Conservation (phyloP, 108 stramenopile species). For the Cyclotella distinguenda region DNA sequence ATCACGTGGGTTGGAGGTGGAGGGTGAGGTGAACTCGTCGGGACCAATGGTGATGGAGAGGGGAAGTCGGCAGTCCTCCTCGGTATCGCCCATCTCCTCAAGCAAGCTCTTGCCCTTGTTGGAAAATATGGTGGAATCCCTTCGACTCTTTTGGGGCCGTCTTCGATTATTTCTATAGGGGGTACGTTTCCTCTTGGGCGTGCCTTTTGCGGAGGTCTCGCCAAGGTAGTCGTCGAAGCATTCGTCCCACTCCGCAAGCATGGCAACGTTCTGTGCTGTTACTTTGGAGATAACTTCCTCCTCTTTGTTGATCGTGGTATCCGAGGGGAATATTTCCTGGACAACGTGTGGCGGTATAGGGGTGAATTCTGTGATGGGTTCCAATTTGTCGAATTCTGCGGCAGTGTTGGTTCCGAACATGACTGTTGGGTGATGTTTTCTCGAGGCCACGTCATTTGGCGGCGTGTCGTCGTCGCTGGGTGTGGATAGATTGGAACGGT, state of each 20-base stretch:
- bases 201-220: slow-evolving; percentile 4
- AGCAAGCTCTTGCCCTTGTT: slow-evolving; percentile 26
- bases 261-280: slow-evolving; percentile 38
- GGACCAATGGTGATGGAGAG: slow-evolving; percentile 38
- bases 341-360: slow-evolving; percentile 32
- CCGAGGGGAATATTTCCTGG: slow-evolving; percentile 29
- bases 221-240: slow-evolving; percentile 31
- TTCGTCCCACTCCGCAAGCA: slow-evolving; percentile 47
- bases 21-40: slow-evolving; percentile 39
- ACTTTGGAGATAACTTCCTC: slow-evolving; percentile 16
- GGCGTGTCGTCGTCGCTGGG: slow-evolving; percentile 20
- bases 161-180: slow-evolving; percentile 20
- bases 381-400: slow-evolving; percentile 35
- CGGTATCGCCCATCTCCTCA: slow-evolving; percentile 18
- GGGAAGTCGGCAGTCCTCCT: slow-evolving; percentile 27
- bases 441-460: neutral
- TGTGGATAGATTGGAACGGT: slow-evolving; percentile 10
- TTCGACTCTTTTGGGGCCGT: slow-evolving; percentile 20
- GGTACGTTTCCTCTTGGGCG: slow-evolving; percentile 31
- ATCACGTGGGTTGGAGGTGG: slow-evolving; percentile 21
- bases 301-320: slow-evolving; percentile 15
- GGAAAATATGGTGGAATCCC: slow-evolving; percentile 37
- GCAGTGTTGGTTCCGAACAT: slow-evolving; percentile 45
- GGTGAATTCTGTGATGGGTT: slow-evolving; percentile 44
- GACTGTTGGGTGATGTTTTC: slow-evolving; percentile 31